These are phyloP conservation scores for Lotmaria passim DNA, from an alignment of 208 protist species.

Conservation along the genomic window DNA sequence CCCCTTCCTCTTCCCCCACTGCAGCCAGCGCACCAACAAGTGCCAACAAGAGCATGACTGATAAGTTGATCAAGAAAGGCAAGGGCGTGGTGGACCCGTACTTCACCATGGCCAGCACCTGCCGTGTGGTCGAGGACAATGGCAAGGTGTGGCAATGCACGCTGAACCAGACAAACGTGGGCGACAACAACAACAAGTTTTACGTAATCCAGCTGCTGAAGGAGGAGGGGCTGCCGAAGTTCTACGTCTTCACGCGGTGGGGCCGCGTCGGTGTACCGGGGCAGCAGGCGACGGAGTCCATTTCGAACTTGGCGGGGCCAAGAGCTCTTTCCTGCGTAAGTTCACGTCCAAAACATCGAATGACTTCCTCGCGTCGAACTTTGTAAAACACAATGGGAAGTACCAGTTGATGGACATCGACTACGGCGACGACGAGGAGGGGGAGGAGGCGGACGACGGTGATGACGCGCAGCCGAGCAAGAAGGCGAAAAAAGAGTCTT, in stretches of 20 bases:
- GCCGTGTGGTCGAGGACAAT: conserved; percentile 60
- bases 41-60: conserved; percentile 26
- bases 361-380: conserved; percentile 45
- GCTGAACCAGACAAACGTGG: conserved; percentile 85
- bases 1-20: background rate
- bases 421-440: conserved; percentile 45
- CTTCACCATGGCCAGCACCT: conserved; percentile 53
- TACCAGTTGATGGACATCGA: conserved; percentile 88
- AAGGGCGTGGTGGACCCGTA: conserved; percentile 72
- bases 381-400: conserved; percentile 61
- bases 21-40: no score
- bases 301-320: conserved; percentile 30
- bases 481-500: conserved; percentile 25
- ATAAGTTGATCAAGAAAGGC: conserved; percentile 63
- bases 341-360: conserved; percentile 77
- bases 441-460: conserved; percentile 14
- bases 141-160: conserved; percentile 73
- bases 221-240: conserved; percentile 41
- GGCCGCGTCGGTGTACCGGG: conserved; percentile 77
- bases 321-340: conserved; percentile 45
- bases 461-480: conserved; percentile 24
- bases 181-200: conserved; percentile 87
- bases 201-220: conserved; percentile 88
- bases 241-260: conserved; percentile 80
- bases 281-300: conserved; percentile 49